Base-by-base conservation (phyloP, 768 basidiomycete species). In the Phlebiopsis flavidoalba region DNA sequence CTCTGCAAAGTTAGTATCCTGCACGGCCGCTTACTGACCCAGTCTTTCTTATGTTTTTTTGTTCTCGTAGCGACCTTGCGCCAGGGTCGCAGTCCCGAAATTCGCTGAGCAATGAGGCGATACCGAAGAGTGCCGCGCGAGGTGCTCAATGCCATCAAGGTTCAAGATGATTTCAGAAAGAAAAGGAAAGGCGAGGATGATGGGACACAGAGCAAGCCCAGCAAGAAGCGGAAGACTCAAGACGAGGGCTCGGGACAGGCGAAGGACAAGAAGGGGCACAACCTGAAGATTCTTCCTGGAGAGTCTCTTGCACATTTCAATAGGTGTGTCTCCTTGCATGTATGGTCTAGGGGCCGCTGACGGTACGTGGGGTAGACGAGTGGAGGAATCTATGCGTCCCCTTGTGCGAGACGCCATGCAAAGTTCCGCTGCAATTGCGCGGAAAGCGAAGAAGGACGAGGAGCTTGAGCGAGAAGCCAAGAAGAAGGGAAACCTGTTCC, bases 301-400 rank as follows among this genome's bases (percentile, higher is more conserved):
- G 91, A 93, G 71, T 85, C 88, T 0, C 78, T 92, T 56, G 78
- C 82, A 58, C 86, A 90, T 74, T 93, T 91, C 71, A 88, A 91
- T 70, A 77, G 83, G 90, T 90, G 65, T 55, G 82, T 71, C 12
- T 17, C 22, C n/a, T 51, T n/a, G 10, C 40, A 12, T 10, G 40
- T 17, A 43, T 43, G 11, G 17, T 43, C 8, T 43, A 12, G 40
- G 4, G 10, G 17, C 26, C 6, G 8, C 48, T 59, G 51, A 58
- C 36, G 37, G 35, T 19, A 31, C n/a, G 26, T 60, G 15, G 15
- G 51, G 2, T 57, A 91, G 90, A 71, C 81, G 91, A 45, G 88
- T 93, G 2, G 91, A 93, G 69, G 80, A 81, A 54, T 81, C 82
- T 64, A 84, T 92, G 81, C 78, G 86, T 19, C 84, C 85, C 1